Evolutionary conservation across 768 basidiomycete species (phyloP).

Genomic region (Favolaschia claudopus): DNA sequence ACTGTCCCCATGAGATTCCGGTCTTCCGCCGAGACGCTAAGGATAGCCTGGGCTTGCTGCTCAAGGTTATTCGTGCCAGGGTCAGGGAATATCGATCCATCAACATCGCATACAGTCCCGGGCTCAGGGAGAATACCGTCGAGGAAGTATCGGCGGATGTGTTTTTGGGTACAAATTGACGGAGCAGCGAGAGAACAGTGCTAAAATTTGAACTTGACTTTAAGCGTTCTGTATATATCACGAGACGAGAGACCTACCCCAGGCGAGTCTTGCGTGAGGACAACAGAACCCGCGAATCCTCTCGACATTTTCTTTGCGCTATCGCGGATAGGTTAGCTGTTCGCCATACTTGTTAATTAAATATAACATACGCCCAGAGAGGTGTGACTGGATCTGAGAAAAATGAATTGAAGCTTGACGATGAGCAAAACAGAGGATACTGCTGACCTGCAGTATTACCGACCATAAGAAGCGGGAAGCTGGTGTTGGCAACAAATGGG

Average conservation of each 20-base stretch:
- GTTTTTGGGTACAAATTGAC: constrained; percentile 23
- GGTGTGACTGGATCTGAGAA: constrained; percentile 29
- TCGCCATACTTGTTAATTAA: not conserved
- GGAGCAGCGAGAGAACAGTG: constrained; percentile 26
- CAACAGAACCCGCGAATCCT: constrained; percentile 27
- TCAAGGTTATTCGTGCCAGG: not conserved
- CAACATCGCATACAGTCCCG: constrained; percentile 27
- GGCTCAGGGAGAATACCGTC: constrained; percentile 27
- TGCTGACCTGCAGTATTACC: constrained; percentile 19
- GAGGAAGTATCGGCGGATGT: constrained; percentile 25
- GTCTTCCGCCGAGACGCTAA: not conserved
- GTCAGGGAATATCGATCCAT: not conserved
- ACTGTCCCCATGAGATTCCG: not conserved
- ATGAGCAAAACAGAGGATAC: constrained; percentile 37
- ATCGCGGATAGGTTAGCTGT: not conserved
- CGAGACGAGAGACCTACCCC: constrained; percentile 10
- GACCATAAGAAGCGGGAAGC: constrained; percentile 5
- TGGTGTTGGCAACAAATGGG: not conserved
- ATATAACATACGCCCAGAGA: constrained; percentile 18
- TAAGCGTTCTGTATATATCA: not conserved
- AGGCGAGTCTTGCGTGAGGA: constrained; percentile 28
- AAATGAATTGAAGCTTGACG: not conserved
- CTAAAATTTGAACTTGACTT: not conserved
- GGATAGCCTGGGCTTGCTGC: not conserved
- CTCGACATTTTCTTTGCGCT: constrained; percentile 30